Evolutionary conservation across 192 early-diverging fungal genomes (phyloP).

Genomic region (Backusella luteola): DNA sequence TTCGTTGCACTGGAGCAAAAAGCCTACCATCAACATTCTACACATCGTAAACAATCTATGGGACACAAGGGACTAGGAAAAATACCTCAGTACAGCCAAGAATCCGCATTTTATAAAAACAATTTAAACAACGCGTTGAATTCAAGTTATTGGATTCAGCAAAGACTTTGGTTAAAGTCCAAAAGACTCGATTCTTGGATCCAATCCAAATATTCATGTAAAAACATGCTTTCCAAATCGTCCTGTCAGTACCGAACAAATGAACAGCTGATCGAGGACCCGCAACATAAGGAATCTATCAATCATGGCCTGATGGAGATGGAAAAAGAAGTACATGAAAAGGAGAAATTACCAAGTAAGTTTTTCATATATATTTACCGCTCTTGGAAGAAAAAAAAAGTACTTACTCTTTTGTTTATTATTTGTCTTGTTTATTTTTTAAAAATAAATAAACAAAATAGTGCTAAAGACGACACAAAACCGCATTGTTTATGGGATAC

Average conservation of each 20-base stretch:
- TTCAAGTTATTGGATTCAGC: background rate
- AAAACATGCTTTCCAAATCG: background rate
- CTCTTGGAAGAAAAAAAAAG: background rate
- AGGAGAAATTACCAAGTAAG: constrained; percentile 10
- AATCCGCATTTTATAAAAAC: background rate
- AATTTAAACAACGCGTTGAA: background rate
- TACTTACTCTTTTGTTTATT: background rate
- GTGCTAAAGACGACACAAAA: constrained; percentile 13
- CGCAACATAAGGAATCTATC: background rate
- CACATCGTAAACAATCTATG: background rate
- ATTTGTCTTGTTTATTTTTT: constrained; percentile 1
- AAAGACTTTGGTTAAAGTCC: constrained; percentile 17
- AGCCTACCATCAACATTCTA: background rate
- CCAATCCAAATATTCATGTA: background rate
- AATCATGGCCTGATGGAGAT: background rate
- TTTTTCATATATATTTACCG: background rate
- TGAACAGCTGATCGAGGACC: background rate
- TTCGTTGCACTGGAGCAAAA: constrained; percentile 8
- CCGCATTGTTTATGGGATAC: constrained; percentile 2
- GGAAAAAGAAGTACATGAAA: background rate
- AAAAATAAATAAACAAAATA: background rate
- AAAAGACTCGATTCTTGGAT: constrained; percentile 4
- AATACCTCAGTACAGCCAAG: background rate
- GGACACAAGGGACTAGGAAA: constrained; percentile 5
- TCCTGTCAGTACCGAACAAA: constrained; percentile 10